Conservation (phyloP, 495 filamentous ascomycete species). For the Mytilinidion resinicola region DNA sequence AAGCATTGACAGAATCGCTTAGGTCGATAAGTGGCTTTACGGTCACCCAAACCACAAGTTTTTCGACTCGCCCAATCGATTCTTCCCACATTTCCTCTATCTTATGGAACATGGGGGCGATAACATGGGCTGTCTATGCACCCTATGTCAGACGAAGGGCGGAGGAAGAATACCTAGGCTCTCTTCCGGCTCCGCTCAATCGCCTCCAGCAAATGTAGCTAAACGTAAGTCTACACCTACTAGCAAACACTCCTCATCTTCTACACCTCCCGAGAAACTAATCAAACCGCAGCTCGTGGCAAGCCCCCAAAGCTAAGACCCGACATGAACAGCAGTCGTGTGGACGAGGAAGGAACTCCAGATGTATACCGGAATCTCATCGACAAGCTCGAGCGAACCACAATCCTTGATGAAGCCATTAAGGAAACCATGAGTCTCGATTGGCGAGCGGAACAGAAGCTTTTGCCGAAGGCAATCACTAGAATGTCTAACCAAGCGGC, state of each 20-base stretch:
- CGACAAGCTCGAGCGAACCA: constrained; percentile 41
- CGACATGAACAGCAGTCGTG: constrained; percentile 18
- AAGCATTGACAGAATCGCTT: neutral
- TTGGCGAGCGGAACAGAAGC: constrained; percentile 45
- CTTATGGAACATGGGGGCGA: constrained; percentile 45
- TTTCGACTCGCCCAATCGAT: constrained; percentile 48
- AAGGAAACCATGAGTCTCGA: constrained; percentile 47
- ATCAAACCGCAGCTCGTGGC: constrained; percentile 15
- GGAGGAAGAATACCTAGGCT: neutral
- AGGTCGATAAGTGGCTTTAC: constrained; percentile 50
- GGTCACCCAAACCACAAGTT: constrained; percentile 48
- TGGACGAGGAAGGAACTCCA: constrained; percentile 46
- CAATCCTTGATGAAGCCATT: constrained; percentile 40
- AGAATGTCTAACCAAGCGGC: constrained; percentile 40
- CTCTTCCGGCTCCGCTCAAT: neutral
- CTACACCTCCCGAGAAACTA: neutral
- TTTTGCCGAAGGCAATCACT: constrained; percentile 29
- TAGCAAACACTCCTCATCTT: neutral
- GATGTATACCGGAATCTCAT: constrained; percentile 48
- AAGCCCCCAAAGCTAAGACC: constrained; percentile 16
- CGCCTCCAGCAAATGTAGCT: neutral
- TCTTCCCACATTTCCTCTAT: constrained; percentile 53
- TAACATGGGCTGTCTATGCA: constrained; percentile 39
- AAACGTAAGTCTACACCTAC: neutral
- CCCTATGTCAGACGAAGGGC: constrained; percentile 29